Conservation (phyloP, 2,329 filamentous ascomycete species). For the Sarocladium kiliense region DNA sequence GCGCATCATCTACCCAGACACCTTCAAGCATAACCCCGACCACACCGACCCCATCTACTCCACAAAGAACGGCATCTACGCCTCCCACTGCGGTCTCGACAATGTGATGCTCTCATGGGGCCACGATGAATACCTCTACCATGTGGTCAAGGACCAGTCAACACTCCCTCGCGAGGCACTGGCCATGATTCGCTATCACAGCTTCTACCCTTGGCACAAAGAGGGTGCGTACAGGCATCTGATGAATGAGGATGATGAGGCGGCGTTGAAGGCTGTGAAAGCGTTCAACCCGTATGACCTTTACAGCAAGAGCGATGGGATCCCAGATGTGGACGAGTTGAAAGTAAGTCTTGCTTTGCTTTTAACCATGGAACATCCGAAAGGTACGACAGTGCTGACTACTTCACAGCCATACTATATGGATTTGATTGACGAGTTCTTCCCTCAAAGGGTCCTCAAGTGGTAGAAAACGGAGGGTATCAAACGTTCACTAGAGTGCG, state of each 20-base stretch:
- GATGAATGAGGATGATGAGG: slow-evolving; percentile 77
- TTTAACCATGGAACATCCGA: no score
- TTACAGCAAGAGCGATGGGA: slow-evolving; percentile 84
- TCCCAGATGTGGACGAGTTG: slow-evolving; percentile 69
- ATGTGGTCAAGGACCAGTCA: slow-evolving; percentile 78
- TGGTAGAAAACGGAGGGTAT: slow-evolving; percentile 29
- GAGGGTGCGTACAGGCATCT: slow-evolving; percentile 75
- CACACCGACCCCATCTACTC: slow-evolving; percentile 64
- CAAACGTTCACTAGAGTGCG: neutral
- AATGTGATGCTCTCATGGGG: slow-evolving; percentile 90
- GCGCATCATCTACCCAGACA: slow-evolving; percentile 74
- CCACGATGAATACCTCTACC: slow-evolving; percentile 83
- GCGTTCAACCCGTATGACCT: slow-evolving; percentile 90
- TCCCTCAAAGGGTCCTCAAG: slow-evolving; percentile 32
- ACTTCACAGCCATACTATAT: slow-evolving; percentile 38
- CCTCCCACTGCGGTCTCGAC: slow-evolving; percentile 72
- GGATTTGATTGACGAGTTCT: slow-evolving; percentile 38
- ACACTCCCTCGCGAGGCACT: slow-evolving; percentile 75
- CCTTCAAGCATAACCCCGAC: slow-evolving; percentile 75
- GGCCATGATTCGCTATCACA: slow-evolving; percentile 91
- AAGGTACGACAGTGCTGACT: no score
- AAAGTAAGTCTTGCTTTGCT: slow-evolving; percentile 37
- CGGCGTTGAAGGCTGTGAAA: slow-evolving; percentile 74
- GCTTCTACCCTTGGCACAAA: slow-evolving; percentile 88
- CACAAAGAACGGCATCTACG: slow-evolving; percentile 76